Conservation (phyloP, 1,139 yeast genomes). For the Yamadazyma spencermartinsiae region DNA sequence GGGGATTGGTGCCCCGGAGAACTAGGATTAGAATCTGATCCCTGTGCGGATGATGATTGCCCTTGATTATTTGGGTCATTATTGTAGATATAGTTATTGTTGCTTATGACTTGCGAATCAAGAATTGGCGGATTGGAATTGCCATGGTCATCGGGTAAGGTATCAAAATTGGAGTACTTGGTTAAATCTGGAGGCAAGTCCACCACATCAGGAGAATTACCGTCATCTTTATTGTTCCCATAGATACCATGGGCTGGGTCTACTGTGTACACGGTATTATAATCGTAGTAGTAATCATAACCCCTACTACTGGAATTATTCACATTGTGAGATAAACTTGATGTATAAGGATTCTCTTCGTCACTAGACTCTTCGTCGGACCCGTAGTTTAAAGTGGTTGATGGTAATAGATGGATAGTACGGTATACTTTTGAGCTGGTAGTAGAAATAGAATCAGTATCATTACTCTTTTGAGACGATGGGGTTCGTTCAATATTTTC, state of each 20-base stretch:
- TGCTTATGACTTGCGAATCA: slow-evolving; percentile 19
- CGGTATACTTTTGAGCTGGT: slow-evolving; percentile 32
- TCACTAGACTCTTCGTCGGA: slow-evolving; percentile 71
- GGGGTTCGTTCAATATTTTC: slow-evolving; percentile 7
- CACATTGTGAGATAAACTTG: slow-evolving; percentile 76
- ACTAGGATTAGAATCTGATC: slow-evolving; percentile 1
- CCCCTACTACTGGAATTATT: slow-evolving; percentile 66
- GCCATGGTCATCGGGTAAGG: slow-evolving; percentile 22
- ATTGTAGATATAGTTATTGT: slow-evolving; percentile 14
- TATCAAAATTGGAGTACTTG: slow-evolving; percentile 42
- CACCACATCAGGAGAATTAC: slow-evolving; percentile 39
- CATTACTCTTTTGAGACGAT: slow-evolving; percentile 23
- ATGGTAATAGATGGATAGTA: slow-evolving; percentile 75
- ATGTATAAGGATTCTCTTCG: slow-evolving; percentile 52
- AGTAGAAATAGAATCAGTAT: slow-evolving; percentile 30
- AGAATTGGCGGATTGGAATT: slow-evolving; percentile 21
- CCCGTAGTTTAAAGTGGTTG: slow-evolving; percentile 78
- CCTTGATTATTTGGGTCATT: slow-evolving; percentile 12
- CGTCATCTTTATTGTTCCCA: slow-evolving; percentile 23
- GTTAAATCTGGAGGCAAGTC: slow-evolving; percentile 48
- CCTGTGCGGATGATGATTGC: neutral
- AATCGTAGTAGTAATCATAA: slow-evolving; percentile 82
- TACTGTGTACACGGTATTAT: slow-evolving; percentile 74
- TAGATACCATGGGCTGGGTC: slow-evolving; percentile 51
- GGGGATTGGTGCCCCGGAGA: slow-evolving; percentile 2